Percentiles rank a stretch among this genome's conserved stretches.
Evolutionary conservation across 768 basidiomycete genomes (phyloP).

Genomic region (Auricularia heimuer): DNA sequence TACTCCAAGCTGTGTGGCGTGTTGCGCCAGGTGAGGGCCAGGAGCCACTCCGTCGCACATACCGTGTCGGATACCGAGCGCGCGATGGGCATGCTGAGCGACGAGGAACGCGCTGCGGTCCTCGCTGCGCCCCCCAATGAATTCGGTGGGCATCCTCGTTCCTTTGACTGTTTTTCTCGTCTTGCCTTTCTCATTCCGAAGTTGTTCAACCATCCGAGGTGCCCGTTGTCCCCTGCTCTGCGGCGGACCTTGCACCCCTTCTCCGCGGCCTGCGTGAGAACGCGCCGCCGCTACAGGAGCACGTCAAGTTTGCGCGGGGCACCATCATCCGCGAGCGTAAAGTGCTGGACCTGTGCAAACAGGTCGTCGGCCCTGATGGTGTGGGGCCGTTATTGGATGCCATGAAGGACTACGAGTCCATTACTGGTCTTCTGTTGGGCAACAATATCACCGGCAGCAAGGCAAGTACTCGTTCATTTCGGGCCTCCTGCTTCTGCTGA

Average conservation of each 20-base stretch:
- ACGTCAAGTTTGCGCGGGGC: constrained; percentile 9
- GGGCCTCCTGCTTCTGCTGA: not conserved
- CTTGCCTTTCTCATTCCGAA: not conserved
- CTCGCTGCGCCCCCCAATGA: not conserved
- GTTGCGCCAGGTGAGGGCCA: not conserved
- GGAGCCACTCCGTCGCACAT: not conserved
- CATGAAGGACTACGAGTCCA: constrained; percentile 8
- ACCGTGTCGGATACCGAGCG: not conserved
- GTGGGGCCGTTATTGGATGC: constrained; percentile 11
- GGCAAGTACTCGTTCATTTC: not conserved
- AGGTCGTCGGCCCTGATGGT: constrained; percentile 10
- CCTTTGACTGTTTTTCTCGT: not conserved
- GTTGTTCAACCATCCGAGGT: constrained; percentile 8
- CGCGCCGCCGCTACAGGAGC: constrained; percentile 8
- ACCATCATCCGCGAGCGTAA: constrained; percentile 11
- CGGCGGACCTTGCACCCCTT: constrained; percentile 7
- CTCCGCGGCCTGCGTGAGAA: constrained; percentile 9
- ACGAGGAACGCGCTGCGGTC: not conserved
- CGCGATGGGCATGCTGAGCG: not conserved
- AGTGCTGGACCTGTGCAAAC: constrained; percentile 10
- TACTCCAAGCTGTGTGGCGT: not conserved
- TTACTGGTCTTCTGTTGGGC: constrained; percentile 9
- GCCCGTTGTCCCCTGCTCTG: constrained; percentile 10
- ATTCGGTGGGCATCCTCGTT: not conserved
- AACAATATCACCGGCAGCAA: constrained; percentile 7